These are phyloP conservation scores for Colletotrichum cordylinicola DNA, from an alignment of 2,329 filamentous ascomycete genomes.

Conservation along the genomic window DNA sequence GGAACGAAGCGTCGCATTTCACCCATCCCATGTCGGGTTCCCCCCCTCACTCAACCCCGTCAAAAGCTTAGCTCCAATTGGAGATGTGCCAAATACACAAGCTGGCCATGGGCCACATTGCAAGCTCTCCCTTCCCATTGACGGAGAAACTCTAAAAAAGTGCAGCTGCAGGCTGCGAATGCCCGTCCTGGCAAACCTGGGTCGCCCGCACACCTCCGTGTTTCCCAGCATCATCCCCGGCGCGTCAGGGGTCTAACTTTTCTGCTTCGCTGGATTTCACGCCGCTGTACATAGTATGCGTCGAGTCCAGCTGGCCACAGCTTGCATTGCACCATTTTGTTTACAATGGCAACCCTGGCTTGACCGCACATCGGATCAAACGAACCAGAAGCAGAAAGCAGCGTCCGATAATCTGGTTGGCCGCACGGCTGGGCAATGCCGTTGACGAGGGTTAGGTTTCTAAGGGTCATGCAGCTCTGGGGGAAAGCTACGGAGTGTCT, in stretches of 20 bases:
- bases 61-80: background rate
- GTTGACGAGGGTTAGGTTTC: background rate
- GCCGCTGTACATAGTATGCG: background rate
- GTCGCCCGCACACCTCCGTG: background rate
- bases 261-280: background rate
- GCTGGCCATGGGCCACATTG: background rate
- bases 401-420: background rate
- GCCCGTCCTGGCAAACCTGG: background rate
- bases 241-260: background rate
- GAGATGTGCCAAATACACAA: background rate
- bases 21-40: background rate
- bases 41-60: background rate
- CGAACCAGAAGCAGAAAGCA: background rate
- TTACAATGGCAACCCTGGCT: background rate
- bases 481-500: background rate
- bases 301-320: background rate
- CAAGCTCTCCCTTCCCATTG: slow-evolving; percentile 3
- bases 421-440: background rate
- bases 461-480: background rate
- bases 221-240: slow-evolving; percentile 1
- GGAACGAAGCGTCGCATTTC: background rate
- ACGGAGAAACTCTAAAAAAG: slow-evolving; percentile 14
- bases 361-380: background rate
- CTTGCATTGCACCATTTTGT: background rate
- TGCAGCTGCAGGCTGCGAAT: background rate